Evolutionary conservation across 495 filamentous ascomycete genomes (phyloP).

Genomic region (Aspergillus affinis): DNA sequence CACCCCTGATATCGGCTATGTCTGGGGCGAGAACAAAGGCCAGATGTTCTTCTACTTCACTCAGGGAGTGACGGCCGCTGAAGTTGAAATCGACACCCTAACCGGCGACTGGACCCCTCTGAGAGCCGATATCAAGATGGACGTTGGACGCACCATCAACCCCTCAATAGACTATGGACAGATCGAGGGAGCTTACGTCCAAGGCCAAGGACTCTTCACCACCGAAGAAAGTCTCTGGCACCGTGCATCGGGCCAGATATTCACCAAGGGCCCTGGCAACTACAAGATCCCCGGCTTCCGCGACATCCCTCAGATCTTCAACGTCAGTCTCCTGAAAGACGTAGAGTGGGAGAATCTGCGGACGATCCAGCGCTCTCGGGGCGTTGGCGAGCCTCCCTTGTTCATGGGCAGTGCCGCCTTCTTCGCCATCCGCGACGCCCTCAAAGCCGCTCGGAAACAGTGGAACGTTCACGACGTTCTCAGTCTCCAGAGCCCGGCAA

Average conservation of each 20-base stretch:
- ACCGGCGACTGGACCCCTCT: conserved; percentile 93
- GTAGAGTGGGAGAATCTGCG: conserved; percentile 92
- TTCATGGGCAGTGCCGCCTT: conserved; percentile 94
- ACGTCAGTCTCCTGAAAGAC: conserved; percentile 87
- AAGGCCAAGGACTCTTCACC: conserved; percentile 97
- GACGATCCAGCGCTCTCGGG: conserved; percentile 85
- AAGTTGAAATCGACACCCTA: conserved; percentile 91
- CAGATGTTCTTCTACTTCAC: conserved; percentile 99
- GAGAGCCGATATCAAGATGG: conserved; percentile 96
- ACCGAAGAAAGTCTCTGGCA: conserved; percentile 90
- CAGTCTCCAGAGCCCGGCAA: conserved; percentile 56
- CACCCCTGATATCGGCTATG: conserved; percentile 96
- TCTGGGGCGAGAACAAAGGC: conserved; percentile 76
- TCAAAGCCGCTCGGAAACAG: conserved; percentile 37
- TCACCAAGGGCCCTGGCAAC: conserved; percentile 82
- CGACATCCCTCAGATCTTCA: conserved; percentile 92
- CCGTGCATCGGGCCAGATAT: conserved; percentile 74
- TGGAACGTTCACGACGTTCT: conserved; percentile 45
- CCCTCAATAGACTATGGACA: conserved; percentile 96
- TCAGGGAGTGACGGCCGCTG: conserved; percentile 84
- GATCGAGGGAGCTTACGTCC: conserved; percentile 93
- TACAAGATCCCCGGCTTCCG: conserved; percentile 99
- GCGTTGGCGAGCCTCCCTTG: conserved; percentile 90
- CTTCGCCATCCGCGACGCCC: conserved; percentile 64
- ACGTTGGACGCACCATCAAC: conserved; percentile 92